Base-by-base conservation (phyloP, 192 early-diverging fungal species). In the Coemansia sp. region DNA sequence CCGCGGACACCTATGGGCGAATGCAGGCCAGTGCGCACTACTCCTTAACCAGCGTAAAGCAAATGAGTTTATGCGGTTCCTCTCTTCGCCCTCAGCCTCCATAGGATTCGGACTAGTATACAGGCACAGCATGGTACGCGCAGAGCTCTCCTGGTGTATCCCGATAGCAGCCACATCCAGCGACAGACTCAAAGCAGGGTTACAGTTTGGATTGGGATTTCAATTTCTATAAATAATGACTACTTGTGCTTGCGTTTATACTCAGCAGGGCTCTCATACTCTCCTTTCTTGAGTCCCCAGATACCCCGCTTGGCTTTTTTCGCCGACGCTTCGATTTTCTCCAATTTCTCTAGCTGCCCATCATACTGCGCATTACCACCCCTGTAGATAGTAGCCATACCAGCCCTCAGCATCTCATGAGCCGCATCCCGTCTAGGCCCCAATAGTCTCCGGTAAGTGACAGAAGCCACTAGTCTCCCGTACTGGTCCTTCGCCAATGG, bases 91-190 rank as follows among this genome's bases (percentile, higher is more conserved):
- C 9, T 91, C 89, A 41, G 86, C 91, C 3, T 87, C 94, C 1
- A 85, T 87, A 1, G 96, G 97, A 16, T 62, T 94, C 16, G 97
- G 97, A 49, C 82, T 99, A 34, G 91, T 91, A 11, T 93, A 93
- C 36, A 90, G 89, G 43, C 95, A 97, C 75, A 91, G 90, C 62
- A 87, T 94, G 44, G 87, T 95, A 44, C 87, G 95, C 15, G 87
- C 94, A 3, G 97, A 99, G 81, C 75, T 99, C 24, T 98, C 97
- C 73, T 95, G 91, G 72, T 93, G 94, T 71, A 62, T 97, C 27
- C 97, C 97, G 16, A 63, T 95, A 29, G 79, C 87, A 10, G 89
- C 88, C 6, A 73, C 88, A 27, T 68, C 75, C 39, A 79, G 86
- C 40, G 93, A 94, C 74, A 83, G 87, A 20, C 68, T 92, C 15